phyloP scores from a whole-genome alignment of 2,329 filamentous ascomycete genomes.

The Alternaria hordeiaustralica region DNA sequence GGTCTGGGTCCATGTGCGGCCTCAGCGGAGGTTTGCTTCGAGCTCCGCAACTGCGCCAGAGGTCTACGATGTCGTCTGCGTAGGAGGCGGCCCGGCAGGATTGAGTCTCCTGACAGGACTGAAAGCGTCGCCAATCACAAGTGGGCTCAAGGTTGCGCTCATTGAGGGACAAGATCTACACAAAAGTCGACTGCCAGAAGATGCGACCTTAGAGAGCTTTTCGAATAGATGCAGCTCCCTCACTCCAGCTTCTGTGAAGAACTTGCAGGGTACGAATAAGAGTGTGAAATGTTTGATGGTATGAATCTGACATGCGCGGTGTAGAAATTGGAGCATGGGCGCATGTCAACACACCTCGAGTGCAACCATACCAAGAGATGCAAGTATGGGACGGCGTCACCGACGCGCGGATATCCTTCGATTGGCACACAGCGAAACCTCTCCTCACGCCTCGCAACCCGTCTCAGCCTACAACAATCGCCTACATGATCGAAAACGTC shows the following conservation, averaged over 20 bases:
- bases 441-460: slow-evolving; percentile 49
- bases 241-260: slow-evolving; percentile 84
- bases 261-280: slow-evolving; percentile 64
- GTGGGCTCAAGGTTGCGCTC: slow-evolving; percentile 81
- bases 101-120: slow-evolving; percentile 65
- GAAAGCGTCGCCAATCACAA: slow-evolving; percentile 72
- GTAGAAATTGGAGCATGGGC: slow-evolving; percentile 80
- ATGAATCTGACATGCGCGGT: slow-evolving; percentile 15
- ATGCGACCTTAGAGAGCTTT: slow-evolving; percentile 69
- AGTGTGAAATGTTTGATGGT: background rate
- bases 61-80: slow-evolving; percentile 91
- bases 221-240: slow-evolving; percentile 96
- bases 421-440: slow-evolving; percentile 64
- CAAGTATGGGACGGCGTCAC: slow-evolving; percentile 97
- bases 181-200: slow-evolving; percentile 70
- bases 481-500: slow-evolving; percentile 95
- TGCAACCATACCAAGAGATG: slow-evolving; percentile 94
- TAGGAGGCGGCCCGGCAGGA: slow-evolving; percentile 88
- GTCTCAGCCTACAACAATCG: slow-evolving; percentile 67
- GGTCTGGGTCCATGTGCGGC: slow-evolving; percentile 20
- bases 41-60: slow-evolving; percentile 59
- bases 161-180: slow-evolving; percentile 87
- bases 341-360: slow-evolving; percentile 73
- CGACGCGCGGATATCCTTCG: slow-evolving; percentile 86
- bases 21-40: slow-evolving; percentile 40